Base-by-base conservation (phyloP, 306 rosid genomes). In the Fagus crenata region DNA sequence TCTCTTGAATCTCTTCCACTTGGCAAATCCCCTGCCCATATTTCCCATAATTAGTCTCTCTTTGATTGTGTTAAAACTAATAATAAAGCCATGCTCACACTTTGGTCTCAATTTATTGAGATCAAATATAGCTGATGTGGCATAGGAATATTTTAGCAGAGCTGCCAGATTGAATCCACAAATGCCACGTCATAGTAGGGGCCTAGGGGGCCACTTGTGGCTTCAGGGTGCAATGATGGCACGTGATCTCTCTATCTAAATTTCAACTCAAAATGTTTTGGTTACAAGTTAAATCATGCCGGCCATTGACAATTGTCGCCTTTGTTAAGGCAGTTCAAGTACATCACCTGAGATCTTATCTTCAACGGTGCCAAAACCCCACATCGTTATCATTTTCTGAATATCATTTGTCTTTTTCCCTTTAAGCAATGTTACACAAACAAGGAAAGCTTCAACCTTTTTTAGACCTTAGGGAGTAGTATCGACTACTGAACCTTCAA, bases 1-100 rank as follows among this genome's bases (percentile, higher is more conserved):
- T 89, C 91, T 84, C 84, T 86, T 91, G 82, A 90, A 91, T 89
- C 91, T 84, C 84, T 86, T 91, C 83, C 92, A 91, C 87, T 87
- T 91, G 67, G 81, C 77, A 80, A 88, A 76, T 79, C 93, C 91
- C 81, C 61, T 70, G 17, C 85, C 82, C 83, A 80, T 85, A 59
- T 81, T 73, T 73, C 82, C 75, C 85, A 67, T 32, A 22, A 22
- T 54, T 49, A 67, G 53, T 9, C 51, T 13, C 53, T 72, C 56
- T 39, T 53, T 22, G 28, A 18, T 9, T 11, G 14, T 4, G 1
- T 14, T 9, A 9, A 22, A 22, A 22, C 28, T 22, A 22, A 22
- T 22, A 22, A 22, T 13, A 33, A 6, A 70, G 22, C 36, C 22
- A 5, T 63, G 15, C 28, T 4, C 18, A 31, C 49, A 39, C 41